Evolutionary conservation across 768 basidiomycete genomes (phyloP), one percentile per base, ranked within the genome.

Genomic region (Atractiella rhizophila): DNA sequence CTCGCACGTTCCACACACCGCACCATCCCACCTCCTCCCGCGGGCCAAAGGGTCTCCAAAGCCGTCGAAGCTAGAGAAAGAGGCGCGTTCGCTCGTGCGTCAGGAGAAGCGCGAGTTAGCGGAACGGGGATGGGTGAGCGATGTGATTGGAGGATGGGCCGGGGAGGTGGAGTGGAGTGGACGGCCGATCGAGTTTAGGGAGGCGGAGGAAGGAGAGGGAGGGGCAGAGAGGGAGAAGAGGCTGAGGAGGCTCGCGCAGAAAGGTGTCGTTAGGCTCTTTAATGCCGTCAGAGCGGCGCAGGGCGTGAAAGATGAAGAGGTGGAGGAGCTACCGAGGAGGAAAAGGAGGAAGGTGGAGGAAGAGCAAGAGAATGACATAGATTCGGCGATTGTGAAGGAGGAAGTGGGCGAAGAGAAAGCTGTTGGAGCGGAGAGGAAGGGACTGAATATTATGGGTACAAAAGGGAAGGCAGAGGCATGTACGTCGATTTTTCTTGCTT

Each of bases 41-140:
- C n/a, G 38, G 25, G 40, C 35, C n/a, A 19, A 45, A 26, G 11
- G 26, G 3, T 29, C 32, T 9, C 1, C 33, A 18, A n/a, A 27
- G 12, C 37, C 24, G 19, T 38, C 62, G 51, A 48, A 68, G 2
- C 51, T 54, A 39, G 53, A 54, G 39, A 44, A 50, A 11, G 44
- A 46, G 6, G 47, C 51, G 12, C 40, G 43, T 16, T 40, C 33
- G 23, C 46, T 48, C 33, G 31, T 53, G 6, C 44, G 47, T 29
- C 47, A 47, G 20, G 51, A 47, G n/a, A 53, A 51, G 30, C 47
- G 49, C 12, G 40, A 47, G 26, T 46, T 49, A 31, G 36, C 47
- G 29, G 47, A 45, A 27, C 44, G 54, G 13, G 54, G 54, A 0
- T 52, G 53, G 37, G 50, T 55, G 25, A 29, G 39, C n/a, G 54